Evolutionary conservation across 257 asterid species (phyloP).

Genomic region (Marsdenia floribunda): DNA sequence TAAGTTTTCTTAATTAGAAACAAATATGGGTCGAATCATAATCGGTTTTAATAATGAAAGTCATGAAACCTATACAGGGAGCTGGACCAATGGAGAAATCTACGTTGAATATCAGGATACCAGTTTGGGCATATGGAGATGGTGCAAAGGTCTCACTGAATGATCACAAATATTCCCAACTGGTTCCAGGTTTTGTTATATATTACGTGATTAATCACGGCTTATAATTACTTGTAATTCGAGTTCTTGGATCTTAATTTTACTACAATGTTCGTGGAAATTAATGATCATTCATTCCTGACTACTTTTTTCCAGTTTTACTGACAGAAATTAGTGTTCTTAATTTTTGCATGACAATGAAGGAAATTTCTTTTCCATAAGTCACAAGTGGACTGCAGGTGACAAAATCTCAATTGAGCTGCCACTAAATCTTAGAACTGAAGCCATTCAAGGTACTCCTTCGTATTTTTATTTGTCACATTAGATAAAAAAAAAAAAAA

Average conservation of each 20-base stretch:
- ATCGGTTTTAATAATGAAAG: too few relatives aligned
- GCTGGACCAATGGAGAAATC: background rate
- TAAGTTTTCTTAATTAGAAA: too few relatives aligned
- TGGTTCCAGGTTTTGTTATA: background rate
- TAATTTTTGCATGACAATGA: slow-evolving; percentile 14
- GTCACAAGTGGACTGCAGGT: slow-evolving; percentile 54
- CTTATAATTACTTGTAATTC: background rate
- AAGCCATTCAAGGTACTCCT: slow-evolving; percentile 53
- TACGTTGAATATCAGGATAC: slow-evolving; percentile 5
- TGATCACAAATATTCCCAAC: background rate
- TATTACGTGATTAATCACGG: background rate
- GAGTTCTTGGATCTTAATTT: background rate
- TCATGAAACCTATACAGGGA: background rate
- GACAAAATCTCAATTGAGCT: slow-evolving; percentile 62
- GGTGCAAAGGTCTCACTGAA: background rate
- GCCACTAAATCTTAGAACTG: slow-evolving; percentile 59
- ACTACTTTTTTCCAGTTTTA: background rate
- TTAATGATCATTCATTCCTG: background rate
- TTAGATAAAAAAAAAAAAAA: too few relatives aligned
- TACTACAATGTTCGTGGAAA: too few relatives aligned
- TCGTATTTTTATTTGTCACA: too few relatives aligned
- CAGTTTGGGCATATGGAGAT: slow-evolving; percentile 6
- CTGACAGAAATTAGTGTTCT: background rate
- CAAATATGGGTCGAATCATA: too few relatives aligned
- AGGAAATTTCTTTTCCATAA: slow-evolving; percentile 57